Base-by-base conservation (phyloP, 768 basidiomycete species). In the Auricularia heimuer region DNA sequence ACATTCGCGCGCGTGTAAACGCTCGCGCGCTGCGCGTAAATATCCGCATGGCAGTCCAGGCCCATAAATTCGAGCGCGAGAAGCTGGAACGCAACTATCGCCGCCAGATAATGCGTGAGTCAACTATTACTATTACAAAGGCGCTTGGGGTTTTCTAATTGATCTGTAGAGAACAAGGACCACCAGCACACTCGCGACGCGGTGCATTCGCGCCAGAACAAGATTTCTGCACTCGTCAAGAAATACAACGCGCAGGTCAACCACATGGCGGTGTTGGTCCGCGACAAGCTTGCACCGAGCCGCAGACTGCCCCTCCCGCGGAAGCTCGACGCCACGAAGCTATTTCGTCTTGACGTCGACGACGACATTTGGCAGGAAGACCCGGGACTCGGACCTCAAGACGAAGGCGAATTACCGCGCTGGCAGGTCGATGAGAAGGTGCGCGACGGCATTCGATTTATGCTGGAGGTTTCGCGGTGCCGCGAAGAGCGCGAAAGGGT, bases 281-380 rank as follows among this genome's bases (percentile, higher is more conserved):
- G 29, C 4, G 37, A 62, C 11, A 62, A 62, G 62, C 35, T 8
- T 2, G 14, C 8, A 1, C 12, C 6, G 3, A 1, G 62, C 4
- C 56, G 56, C 10, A 8, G 29, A 29, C 1, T 34, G 14, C 12
- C 35, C 6, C 1, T 42, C 8, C 62, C 62, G 21, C 36, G 34
- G 2, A 4, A 10, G 4, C 36, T 62, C 62, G 44, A 62, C 3
- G 36, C 35, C 11, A 47, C 37, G 10, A 39, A 62, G 36, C 3
- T 62, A 10, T 62, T 62, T 33, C 36, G 36, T 1, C 24, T 62
- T 4, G 62, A 62, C 34, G 62, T 62, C 14, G 36, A 42, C 62
- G 44, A 47, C 34, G 21, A 36, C 6, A 62, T 62, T 3, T 62
- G 62, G 62, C 16, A 62, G n/a, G 62, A 62, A 21, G 62, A 62